Evolutionary conservation across 140 eudicot species (phyloP).

Genomic region (Anethum foeniculum): DNA sequence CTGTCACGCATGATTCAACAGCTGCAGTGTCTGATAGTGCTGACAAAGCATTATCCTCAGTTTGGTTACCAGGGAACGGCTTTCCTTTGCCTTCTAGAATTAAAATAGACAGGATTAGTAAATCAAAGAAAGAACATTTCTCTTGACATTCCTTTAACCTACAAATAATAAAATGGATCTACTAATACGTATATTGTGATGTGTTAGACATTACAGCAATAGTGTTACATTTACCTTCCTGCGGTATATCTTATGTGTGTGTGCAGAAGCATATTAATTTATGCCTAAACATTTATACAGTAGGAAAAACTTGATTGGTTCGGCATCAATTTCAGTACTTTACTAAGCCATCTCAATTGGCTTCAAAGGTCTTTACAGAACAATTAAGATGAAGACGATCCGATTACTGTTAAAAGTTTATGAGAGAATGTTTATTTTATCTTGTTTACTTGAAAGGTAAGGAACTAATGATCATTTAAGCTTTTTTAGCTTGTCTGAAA

Average conservation of each 20-base stretch:
- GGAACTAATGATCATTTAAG: not conserved
- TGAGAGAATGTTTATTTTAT: not conserved
- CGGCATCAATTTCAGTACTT: not conserved
- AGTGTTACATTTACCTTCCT: not conserved
- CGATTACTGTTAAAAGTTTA: not conserved
- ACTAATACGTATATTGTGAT: not conserved
- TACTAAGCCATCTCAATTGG: not conserved
- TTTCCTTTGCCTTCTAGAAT: conserved; percentile 57
- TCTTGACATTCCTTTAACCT: not conserved
- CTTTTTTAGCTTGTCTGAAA: not conserved
- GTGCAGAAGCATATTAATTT: not conserved
- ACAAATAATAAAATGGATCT: not conserved
- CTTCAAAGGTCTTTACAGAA: not conserved
- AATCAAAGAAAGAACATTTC: not conserved
- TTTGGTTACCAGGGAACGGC: conserved; percentile 30
- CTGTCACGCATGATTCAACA: conserved; percentile 7
- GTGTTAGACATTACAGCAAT: not conserved
- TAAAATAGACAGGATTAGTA: conserved; percentile 10
- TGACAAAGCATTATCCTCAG: conserved; percentile 32
- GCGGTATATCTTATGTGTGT: not conserved
- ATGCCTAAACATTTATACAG: not conserved
- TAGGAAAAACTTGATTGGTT: not conserved
- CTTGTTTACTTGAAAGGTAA: not conserved
- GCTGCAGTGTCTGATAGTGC: conserved; percentile 17
- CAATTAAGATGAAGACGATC: not conserved